Conservation (phyloP, 768 basidiomycete species). For the Mycena leptocephala region DNA sequence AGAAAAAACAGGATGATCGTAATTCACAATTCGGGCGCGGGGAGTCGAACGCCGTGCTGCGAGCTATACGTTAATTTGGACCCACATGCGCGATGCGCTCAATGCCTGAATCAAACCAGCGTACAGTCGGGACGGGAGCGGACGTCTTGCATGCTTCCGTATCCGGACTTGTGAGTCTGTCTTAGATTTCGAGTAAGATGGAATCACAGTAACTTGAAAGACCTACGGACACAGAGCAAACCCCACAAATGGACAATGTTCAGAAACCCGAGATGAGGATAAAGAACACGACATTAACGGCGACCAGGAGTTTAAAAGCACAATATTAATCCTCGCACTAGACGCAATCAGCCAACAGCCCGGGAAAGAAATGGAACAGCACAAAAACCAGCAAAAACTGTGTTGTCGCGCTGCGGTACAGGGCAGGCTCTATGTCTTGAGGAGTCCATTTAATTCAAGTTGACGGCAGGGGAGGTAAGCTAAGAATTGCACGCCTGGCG, state of each 20-base stretch:
- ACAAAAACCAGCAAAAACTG: background rate
- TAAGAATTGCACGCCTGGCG: background rate
- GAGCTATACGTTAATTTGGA: too few species aligned
- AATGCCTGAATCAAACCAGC: too few species aligned
- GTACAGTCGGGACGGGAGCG: constrained; percentile 1
- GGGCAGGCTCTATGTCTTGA: background rate
- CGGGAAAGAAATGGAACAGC: background rate
- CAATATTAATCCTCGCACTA: background rate
- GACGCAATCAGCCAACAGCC: background rate
- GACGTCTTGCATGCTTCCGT: background rate
- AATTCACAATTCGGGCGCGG: background rate
- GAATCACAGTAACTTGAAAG: background rate
- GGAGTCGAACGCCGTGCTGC: background rate
- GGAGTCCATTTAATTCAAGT: too few species aligned
- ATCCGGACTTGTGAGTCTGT: background rate
- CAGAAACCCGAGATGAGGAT: background rate
- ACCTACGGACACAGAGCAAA: background rate
- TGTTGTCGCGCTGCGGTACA: background rate
- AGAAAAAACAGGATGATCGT: background rate
- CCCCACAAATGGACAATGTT: background rate
- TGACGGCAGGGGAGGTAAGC: too few species aligned
- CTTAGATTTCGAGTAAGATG: constrained; percentile 3
- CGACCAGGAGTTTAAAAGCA: background rate
- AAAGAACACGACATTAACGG: background rate
- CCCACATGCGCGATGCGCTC: too few species aligned